A percentile compares a stretch with the other conserved stretches of the same genome.
phyloP scores from a whole-genome alignment of 1,139 yeast species.

The Saccharomyces hybrid region DNA sequence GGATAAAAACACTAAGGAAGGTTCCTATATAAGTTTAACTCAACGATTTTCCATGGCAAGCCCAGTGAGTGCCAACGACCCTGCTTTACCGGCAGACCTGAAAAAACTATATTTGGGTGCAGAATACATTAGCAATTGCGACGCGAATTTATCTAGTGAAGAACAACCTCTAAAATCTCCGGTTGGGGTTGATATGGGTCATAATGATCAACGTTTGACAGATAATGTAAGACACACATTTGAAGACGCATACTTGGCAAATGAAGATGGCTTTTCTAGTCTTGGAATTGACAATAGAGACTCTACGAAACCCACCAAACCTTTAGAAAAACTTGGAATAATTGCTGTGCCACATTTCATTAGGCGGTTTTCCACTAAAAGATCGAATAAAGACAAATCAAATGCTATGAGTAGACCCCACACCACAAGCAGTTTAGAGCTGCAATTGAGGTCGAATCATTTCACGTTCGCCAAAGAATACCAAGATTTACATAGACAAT shows the following conservation, averaged over 20 bases:
- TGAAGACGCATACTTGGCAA: constrained; percentile 1
- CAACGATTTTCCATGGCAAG: constrained; percentile 4
- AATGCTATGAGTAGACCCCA: constrained; percentile 5
- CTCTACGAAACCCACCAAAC: background rate
- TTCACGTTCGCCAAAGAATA: constrained; percentile 10
- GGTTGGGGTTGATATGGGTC: background rate
- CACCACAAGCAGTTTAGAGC: constrained; percentile 11
- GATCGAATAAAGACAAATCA: background rate
- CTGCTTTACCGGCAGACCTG: constrained; percentile 13
- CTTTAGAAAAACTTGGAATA: constrained; percentile 8
- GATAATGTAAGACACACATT: constrained; percentile 1
- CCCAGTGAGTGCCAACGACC: background rate
- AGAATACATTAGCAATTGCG: constrained; percentile 8
- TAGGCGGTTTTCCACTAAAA: constrained; percentile 7
- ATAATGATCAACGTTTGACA: background rate
- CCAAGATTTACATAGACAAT: constrained; percentile 10
- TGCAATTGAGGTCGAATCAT: constrained; percentile 10
- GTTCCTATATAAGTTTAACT: constrained; percentile 3
- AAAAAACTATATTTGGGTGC: constrained; percentile 15
- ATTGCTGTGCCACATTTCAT: constrained; percentile 13
- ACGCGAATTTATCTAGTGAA: constrained; percentile 1
- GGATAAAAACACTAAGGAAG: constrained; percentile 1
- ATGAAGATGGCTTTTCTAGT: background rate
- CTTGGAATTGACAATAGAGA: background rate
- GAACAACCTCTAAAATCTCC: constrained; percentile 2